A percentile compares a stretch with the other conserved stretches of the same genome.
Evolutionary conservation across 2,329 filamentous ascomycete genomes (phyloP).

Genomic region (Trichoderma brevicompactum): DNA sequence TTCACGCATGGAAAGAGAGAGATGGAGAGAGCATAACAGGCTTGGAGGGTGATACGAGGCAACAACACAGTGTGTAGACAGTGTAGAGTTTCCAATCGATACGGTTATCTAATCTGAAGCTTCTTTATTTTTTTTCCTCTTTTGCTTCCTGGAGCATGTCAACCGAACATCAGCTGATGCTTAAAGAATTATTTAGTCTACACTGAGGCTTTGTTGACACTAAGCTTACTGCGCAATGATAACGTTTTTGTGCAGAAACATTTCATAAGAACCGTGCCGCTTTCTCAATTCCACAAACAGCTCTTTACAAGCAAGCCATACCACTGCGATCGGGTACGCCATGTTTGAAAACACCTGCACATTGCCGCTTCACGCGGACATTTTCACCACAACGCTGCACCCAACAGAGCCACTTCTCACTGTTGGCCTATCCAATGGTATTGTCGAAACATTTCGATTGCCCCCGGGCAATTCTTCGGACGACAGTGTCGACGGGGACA

Average conservation of each 20-base stretch:
- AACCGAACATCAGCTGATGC: not conserved
- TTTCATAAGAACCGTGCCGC: not conserved
- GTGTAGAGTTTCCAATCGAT: conserved; percentile 13
- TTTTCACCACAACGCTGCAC: conserved; percentile 88
- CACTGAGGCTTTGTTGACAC: not conserved
- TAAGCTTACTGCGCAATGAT: not conserved
- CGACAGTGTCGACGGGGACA: conserved; percentile 55
- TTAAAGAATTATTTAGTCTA: not conserved
- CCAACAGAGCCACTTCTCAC: conserved; percentile 82
- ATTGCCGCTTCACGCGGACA: conserved; percentile 79
- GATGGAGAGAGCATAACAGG: not conserved
- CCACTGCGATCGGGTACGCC: conserved; percentile 9
- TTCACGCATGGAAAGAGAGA: not conserved
- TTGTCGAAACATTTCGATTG: conserved; percentile 82
- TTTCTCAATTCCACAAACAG: not conserved
- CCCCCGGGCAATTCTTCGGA: conserved; percentile 57
- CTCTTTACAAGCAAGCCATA: not conserved
- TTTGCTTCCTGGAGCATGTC: not conserved
- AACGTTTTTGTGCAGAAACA: not conserved
- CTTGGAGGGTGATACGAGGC: too few relatives aligned
- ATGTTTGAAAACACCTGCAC: conserved; percentile 96
- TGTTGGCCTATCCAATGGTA: conserved; percentile 81
- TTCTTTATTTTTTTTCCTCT: conserved; percentile 15
- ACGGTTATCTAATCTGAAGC: conserved; percentile 23
- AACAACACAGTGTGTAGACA: not conserved